Percentiles rank a stretch among this genome's conserved stretches.
These are phyloP conservation scores for Paratinospora sagittata DNA, from an alignment of 164 flowering plant genomes.

Conservation along the genomic window DNA sequence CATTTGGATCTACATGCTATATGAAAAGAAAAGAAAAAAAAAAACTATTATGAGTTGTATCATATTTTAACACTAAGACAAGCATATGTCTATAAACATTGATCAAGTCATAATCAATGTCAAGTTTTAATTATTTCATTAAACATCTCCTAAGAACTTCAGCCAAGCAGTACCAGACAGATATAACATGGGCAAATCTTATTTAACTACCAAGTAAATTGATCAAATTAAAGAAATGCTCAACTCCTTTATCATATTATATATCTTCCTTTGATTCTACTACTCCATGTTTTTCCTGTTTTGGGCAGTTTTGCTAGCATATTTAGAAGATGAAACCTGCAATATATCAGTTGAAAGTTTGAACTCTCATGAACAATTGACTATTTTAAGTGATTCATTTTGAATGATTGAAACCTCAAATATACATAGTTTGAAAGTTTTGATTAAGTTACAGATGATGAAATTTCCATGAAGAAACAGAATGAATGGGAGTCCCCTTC, in stretches of 20 bases:
- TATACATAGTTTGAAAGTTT: constrained; percentile 15
- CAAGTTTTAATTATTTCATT: background rate
- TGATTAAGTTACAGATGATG: constrained; percentile 16
- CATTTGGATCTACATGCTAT: background rate
- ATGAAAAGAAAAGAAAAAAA: background rate
- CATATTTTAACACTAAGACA: background rate
- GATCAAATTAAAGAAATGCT: background rate
- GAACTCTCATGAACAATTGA: too few species aligned
- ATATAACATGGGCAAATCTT: background rate
- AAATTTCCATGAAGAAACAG: constrained; percentile 46
- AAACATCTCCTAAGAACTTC: background rate
- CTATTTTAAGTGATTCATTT: background rate
- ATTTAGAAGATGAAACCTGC: too few species aligned
- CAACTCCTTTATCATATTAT: background rate
- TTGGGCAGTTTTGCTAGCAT: too few species aligned
- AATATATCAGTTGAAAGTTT: too few species aligned
- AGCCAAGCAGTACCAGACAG: background rate
- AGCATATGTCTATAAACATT: background rate
- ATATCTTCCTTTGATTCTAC: background rate
- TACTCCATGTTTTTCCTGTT: background rate
- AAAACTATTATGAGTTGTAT: background rate
- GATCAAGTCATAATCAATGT: background rate
- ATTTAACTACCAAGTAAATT: background rate
- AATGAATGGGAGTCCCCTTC: constrained; percentile 49
- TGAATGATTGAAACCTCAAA: background rate